Evolutionary conservation across 2,329 filamentous ascomycete species (phyloP), one percentile per base, ranked within the genome.

Genomic region (Purpureocillium lavendulum): DNA sequence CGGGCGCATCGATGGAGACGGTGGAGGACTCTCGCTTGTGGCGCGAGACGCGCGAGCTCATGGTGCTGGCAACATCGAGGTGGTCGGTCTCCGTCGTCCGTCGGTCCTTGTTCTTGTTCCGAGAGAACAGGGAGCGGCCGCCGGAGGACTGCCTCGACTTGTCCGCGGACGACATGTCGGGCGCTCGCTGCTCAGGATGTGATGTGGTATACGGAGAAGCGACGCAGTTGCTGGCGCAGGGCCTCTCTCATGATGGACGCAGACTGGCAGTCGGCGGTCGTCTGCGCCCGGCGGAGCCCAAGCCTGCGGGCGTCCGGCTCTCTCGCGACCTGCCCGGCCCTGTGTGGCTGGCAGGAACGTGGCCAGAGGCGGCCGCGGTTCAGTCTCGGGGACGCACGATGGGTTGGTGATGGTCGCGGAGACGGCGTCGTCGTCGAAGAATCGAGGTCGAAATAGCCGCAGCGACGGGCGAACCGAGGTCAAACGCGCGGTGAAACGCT

Each of bases 111-210:
- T 94, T 84, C 67, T 87, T 92, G 66, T 82, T 84, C 57, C 88
- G 79, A 55, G 87, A 88, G 69, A 96, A 96, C 70, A 96, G 87
- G 46, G 83, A 87, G 58, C 80, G 82, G 56, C 73, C 73, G 53
- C 67, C 66, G 40, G 86, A 88, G 49, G 84, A 87, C 70, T 90
- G 84, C 64, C 85, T 80, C 55, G 82, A 73, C 68, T 89, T 87
- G 69, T 86, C 82, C 69, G 83, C 72, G 58, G 76, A 71, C 54
- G 80, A 70, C 77, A 78, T 77, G 55, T 50, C 52, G 47, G 47
- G 31, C 36, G 38, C 36, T 37, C 39, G 30, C 31, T 33, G 42
- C 40, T 17, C n/a, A 15, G 29, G 14, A 30, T n/a, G 14, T 46
- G 46, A 56, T 47, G 48, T 56, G 48, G 53, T 55, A 58, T 49